Conservation (phyloP, 148 eudicot species). For the Pouteria glomerata region DNA sequence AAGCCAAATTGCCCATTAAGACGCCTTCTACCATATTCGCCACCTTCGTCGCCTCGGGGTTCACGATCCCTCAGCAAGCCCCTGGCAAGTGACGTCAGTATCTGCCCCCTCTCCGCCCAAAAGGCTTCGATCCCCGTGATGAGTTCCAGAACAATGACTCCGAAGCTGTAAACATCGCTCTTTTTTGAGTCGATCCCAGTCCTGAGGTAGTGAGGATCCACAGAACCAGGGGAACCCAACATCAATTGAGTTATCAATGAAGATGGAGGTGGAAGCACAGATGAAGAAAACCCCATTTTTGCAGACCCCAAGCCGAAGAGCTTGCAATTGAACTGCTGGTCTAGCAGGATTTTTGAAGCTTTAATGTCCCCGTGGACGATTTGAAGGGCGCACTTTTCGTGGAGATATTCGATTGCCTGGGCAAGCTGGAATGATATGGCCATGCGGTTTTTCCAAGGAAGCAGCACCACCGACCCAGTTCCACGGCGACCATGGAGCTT, state of each 20-base stretch:
- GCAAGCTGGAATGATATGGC: constrained; percentile 63
- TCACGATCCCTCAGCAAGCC: background rate
- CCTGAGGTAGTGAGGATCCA: constrained; percentile 69
- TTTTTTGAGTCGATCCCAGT: constrained; percentile 80
- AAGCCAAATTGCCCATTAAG: constrained; percentile 20
- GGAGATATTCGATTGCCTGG: constrained; percentile 57
- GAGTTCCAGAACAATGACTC: constrained; percentile 65
- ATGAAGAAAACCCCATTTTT: constrained; percentile 57
- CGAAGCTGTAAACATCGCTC: constrained; percentile 69
- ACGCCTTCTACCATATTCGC: constrained; percentile 47
- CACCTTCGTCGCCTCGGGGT: constrained; percentile 6
- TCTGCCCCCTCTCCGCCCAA: constrained; percentile 28
- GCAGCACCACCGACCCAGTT: background rate
- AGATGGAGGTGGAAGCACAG: constrained; percentile 34
- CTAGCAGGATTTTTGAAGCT: constrained; percentile 70
- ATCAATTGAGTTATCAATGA: constrained; percentile 32
- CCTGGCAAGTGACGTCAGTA: constrained; percentile 27
- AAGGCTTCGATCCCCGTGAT: constrained; percentile 72
- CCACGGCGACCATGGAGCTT: constrained; percentile 42
- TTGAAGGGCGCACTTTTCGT: constrained; percentile 49
- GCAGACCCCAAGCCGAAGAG: constrained; percentile 85
- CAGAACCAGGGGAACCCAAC: constrained; percentile 83
- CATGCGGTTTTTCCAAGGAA: constrained; percentile 62
- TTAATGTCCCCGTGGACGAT: constrained; percentile 88
- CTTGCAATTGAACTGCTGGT: constrained; percentile 36